Conservation (phyloP, 805 yeast species). For the Teunomyces barrocoloradensis region DNA sequence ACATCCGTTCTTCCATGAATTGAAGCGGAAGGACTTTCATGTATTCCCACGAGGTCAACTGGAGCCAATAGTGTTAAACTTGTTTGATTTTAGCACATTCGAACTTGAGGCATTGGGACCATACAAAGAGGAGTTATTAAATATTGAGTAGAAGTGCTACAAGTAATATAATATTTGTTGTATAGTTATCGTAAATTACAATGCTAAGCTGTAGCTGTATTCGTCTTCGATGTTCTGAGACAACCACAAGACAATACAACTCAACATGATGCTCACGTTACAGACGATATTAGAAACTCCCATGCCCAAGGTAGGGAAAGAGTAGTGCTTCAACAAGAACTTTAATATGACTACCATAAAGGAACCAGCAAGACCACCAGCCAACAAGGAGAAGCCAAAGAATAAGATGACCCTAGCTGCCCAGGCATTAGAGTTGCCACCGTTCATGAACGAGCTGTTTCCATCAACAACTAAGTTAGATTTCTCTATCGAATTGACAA, state of each 20-base stretch:
- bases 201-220: constrained; percentile 85
- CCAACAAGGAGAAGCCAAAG: constrained; percentile 86
- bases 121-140: constrained; percentile 30
- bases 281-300: constrained; percentile 86
- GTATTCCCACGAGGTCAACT: constrained; percentile 56
- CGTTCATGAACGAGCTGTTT: constrained; percentile 39
- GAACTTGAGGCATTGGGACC: constrained; percentile 54
- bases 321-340: constrained; percentile 72
- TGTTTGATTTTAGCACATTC: constrained; percentile 70
- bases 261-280: constrained; percentile 76
- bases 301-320: constrained; percentile 90
- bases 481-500: constrained; percentile 72
- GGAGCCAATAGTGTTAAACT: constrained; percentile 38
- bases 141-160: neutral
- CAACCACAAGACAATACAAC: constrained; percentile 88
- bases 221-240: constrained; percentile 96
- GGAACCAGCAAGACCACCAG: constrained; percentile 93
- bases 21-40: constrained; percentile 55
- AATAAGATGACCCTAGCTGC: constrained; percentile 89
- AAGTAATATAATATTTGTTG: neutral
- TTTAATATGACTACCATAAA: constrained; percentile 84
- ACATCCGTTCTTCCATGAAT: constrained; percentile 86
- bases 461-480: constrained; percentile 48
- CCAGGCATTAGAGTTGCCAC: constrained; percentile 66
- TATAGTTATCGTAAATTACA: constrained; percentile 33